Evolutionary conservation across 2,329 filamentous ascomycete genomes (phyloP).

Genomic region (Fusarium sarcochroum): DNA sequence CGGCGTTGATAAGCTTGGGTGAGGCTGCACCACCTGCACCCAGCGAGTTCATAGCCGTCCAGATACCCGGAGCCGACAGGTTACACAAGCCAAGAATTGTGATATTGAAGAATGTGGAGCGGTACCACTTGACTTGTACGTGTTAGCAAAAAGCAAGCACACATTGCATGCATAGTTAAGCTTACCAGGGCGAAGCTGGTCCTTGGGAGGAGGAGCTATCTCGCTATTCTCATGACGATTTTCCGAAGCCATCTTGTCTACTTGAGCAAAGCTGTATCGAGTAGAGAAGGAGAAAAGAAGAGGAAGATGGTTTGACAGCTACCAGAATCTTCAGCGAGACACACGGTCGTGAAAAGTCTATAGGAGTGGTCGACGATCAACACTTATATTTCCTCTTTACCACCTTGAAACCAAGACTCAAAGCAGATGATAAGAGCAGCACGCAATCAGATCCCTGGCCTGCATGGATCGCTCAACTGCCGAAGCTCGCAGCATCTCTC

Average conservation of each 20-base stretch:
- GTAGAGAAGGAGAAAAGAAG: background rate
- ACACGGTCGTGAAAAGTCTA: constrained; percentile 6
- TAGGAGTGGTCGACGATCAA: constrained; percentile 17
- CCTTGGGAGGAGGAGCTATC: constrained; percentile 47
- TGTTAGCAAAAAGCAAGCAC: background rate
- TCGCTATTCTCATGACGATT: constrained; percentile 43
- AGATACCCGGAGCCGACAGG: constrained; percentile 78
- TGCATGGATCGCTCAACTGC: constrained; percentile 19
- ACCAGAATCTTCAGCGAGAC: background rate
- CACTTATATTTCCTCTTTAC: constrained; percentile 40
- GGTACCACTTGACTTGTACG: constrained; percentile 74
- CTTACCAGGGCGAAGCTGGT: constrained; percentile 51
- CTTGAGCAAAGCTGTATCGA: background rate
- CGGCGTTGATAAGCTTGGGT: constrained; percentile 77
- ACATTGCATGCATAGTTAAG: too few relatives aligned
- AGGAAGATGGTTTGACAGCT: background rate
- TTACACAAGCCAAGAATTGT: constrained; percentile 79
- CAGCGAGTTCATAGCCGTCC: constrained; percentile 80
- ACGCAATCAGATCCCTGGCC: constrained; percentile 28
- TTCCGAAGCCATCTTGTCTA: constrained; percentile 32
- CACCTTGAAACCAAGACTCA: background rate
- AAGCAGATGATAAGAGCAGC: constrained; percentile 11
- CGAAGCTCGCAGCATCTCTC: constrained; percentile 5
- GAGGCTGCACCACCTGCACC: constrained; percentile 77
- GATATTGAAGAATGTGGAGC: constrained; percentile 80